Evolutionary conservation across 139 green algal genomes (phyloP).

Genomic region (Chlorella sp.): DNA sequence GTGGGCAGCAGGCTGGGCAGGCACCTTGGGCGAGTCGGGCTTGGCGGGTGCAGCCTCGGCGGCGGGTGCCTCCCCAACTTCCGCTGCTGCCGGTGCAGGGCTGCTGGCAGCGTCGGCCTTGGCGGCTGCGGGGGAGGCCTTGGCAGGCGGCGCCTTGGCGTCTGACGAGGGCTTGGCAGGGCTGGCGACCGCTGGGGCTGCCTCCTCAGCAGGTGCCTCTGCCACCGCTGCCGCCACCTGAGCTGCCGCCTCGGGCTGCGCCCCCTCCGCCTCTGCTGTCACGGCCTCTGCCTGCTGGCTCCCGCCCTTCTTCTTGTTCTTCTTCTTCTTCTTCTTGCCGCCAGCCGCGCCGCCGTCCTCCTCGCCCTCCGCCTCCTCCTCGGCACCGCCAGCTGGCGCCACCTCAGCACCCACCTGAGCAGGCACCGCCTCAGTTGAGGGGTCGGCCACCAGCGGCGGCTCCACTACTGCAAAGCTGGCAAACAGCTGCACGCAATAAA

Average conservation of each 20-base stretch:
- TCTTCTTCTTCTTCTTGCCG: constrained; percentile 33
- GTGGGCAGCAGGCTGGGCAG: not conserved
- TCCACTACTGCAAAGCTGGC: constrained; percentile 5
- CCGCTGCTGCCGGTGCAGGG: not conserved
- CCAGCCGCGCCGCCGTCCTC: not conserved
- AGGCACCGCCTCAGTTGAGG: not conserved
- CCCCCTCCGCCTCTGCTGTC: not conserved
- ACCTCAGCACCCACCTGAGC: not conserved
- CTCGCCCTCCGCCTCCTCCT: not conserved
- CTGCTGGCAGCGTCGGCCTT: not conserved
- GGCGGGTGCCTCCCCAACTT: not conserved
- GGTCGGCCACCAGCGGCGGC: not conserved
- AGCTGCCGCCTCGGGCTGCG: not conserved
- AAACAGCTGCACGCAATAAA: constrained; percentile 7
- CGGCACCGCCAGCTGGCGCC: not conserved
- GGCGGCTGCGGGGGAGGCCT: not conserved
- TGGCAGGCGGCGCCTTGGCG: not conserved
- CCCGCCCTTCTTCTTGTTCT: constrained; percentile 34
- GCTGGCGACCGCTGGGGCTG: not conserved
- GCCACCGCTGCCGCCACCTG: not conserved
- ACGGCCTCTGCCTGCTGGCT: constrained; percentile 12
- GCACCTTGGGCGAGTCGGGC: not conserved
- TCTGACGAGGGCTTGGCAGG: not conserved
- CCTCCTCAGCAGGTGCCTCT: not conserved
- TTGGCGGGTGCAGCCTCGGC: not conserved